Evolutionary conservation across 345 rosid genomes (phyloP), one percentile per base, ranked within the genome.

Genomic region (Boechera stricta): DNA sequence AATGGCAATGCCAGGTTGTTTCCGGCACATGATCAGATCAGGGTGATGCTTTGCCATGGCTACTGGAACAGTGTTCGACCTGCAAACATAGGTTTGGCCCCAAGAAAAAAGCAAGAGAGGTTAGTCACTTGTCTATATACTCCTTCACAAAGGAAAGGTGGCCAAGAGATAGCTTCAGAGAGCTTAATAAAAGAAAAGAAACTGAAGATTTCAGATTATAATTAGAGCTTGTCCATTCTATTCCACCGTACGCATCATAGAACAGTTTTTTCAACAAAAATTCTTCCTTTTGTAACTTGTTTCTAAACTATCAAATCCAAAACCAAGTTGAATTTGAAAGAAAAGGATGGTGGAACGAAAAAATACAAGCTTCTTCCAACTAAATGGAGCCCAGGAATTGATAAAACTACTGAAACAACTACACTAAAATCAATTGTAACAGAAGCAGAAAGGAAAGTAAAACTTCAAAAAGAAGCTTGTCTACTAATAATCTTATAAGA

Each of bases 21-120:
- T 89, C 75, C 89, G 47, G 80, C 91, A 89, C 94, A 89, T 87
- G 61, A 87, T 89, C 76, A 89, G 61, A 82, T 89, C 94, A 18
- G 94, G 94, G 52, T 89, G 94, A 77, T 89, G 91, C 87, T 89
- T 87, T 15, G 89, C 90, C 92, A 88, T 88, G 5, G 64, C 77
- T 68, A 24, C 15, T 2, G 29, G 7, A 28, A 73, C 31, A 39
- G 28, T 0, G 26, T 48, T 7, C 29, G 0, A 71, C 58, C 81
- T 72, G 74, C 49, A 53, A 15, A 42, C 3, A 48, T 24, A 4
- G 29, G 9, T 35, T 49, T 29, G 3, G 4, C 56, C 21, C 5
- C 44, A 10, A 39, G 12, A 42, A 1, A 59, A 5, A 54, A 33
- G 55, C 0, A 57, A 66, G 10, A 6, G 33, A 26, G 6, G 44